Percentiles rank a stretch among this genome's conserved stretches.
phyloP scores from a whole-genome alignment of 2,329 filamentous ascomycete species.

The Fusarium phyllophilum region DNA sequence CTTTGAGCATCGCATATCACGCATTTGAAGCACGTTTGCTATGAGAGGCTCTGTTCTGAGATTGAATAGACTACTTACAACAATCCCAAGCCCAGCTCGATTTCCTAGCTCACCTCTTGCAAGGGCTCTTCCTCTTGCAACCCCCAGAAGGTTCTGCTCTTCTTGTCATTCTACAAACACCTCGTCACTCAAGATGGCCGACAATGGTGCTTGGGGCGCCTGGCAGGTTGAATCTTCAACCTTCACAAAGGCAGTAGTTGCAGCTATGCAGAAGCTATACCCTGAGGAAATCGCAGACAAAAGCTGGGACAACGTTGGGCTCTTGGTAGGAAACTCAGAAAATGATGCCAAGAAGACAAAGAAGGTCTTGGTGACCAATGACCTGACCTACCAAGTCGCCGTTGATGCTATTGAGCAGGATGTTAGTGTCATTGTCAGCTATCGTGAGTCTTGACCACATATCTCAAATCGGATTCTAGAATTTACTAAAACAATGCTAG shows the following conservation, averaged over 20 bases:
- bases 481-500: constrained; percentile 54
- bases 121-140: not conserved
- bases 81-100: not conserved
- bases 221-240: constrained; percentile 52
- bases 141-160: constrained; percentile 23
- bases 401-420: constrained; percentile 85
- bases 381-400: constrained; percentile 88
- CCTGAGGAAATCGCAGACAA: constrained; percentile 89
- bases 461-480: not conserved
- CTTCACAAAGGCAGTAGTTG: constrained; percentile 72
- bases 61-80: constrained; percentile 17
- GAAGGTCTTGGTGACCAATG: constrained; percentile 75
- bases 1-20: not conserved
- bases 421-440: constrained; percentile 85
- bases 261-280: constrained; percentile 86
- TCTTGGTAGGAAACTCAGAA: constrained; percentile 67
- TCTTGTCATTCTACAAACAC: constrained; percentile 20
- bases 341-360: constrained; percentile 44
- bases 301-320: constrained; percentile 96
- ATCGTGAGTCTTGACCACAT: constrained; percentile 68
- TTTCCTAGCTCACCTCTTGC: not conserved
- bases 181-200: constrained; percentile 38
- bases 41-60: constrained; percentile 26
- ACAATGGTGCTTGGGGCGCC: constrained; percentile 50
- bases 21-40: constrained; percentile 10